phyloP scores from a whole-genome alignment of 2,329 filamentous ascomycete species.

The Alternaria rosae region DNA sequence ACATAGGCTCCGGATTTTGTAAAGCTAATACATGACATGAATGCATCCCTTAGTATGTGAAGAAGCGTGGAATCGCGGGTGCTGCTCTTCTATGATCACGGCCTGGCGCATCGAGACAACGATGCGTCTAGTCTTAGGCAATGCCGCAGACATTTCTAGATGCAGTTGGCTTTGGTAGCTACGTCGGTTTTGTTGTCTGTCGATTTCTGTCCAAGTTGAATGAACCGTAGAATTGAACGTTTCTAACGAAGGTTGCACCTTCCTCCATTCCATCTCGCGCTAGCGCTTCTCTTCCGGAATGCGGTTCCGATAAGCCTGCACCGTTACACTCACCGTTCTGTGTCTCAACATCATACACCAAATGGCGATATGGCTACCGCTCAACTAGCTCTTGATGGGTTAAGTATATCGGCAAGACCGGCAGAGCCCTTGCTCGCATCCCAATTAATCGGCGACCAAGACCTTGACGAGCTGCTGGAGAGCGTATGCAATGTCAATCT shows the following conservation, averaged over 20 bases:
- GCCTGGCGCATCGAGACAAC: not conserved
- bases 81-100: not conserved
- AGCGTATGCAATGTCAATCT: not conserved
- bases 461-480: conserved; percentile 24
- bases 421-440: conserved; percentile 31
- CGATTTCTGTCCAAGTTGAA: not conserved
- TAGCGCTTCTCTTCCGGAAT: not conserved
- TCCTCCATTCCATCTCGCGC: not conserved
- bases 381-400: not conserved
- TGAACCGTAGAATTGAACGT: not conserved
- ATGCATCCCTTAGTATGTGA: not conserved
- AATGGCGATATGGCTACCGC: not conserved
- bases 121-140: not conserved
- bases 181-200: not conserved
- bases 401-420: not conserved
- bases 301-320: not conserved
- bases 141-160: not conserved
- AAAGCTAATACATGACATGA: not conserved
- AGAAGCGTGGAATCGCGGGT: not conserved
- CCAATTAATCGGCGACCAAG: conserved; percentile 21
- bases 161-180: not conserved
- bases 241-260: not conserved
- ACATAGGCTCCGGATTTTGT: not conserved
- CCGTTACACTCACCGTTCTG: not conserved
- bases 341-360: not conserved